Base-by-base conservation (phyloP, 1,284 basidiomycete genomes). In the Cryptococcus floricola region DNA sequence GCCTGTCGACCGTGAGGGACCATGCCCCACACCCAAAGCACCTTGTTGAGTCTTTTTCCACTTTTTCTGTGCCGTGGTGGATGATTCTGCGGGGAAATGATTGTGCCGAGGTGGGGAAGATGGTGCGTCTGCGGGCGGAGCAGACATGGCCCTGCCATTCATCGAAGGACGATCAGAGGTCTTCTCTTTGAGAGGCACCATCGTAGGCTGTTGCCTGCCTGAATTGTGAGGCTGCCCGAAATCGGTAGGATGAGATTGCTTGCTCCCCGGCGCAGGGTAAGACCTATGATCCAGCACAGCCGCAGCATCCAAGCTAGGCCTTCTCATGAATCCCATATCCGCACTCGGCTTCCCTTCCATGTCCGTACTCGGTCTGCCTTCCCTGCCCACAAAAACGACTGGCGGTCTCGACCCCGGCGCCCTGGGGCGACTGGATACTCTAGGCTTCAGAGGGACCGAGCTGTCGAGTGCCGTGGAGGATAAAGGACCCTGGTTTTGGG, bases 31-130 rank as follows among this genome's bases (percentile, higher is more conserved):
- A 10, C 69, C 69, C 2, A 70, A 56, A 5, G 54, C 48, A 16
- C 61, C 53, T 16, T 72, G 69, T 41, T 67, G 60, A 14, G 58
- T 55, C 14, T 65, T 66, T 50, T 66, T 63, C 8, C 60, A 44
- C 39, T 72, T 66, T 45, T 69, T 69, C 56, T 61, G 62, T n/a
- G 60, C 53, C 13, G 54, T 49, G 9, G 44, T 55, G 5, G 52
- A 48, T 19, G 53, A 52, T 16, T 54, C 48, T 18, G 63, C 48
- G 4, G 34, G 48, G 5, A 16, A 16, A 1, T 38, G 39, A 28
- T 39, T 44, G 47, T 37, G 28, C 25, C 25, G 34, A 16, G 47
- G 34, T 23, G 47, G n/a, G n/a, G 47, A 38, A 14, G 47, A 18
- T 18, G 47, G 27, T 23, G 6, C 46, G 8, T 48, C 27, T 5